Evolutionary conservation across 1,284 basidiomycete genomes (phyloP).

Genomic region (Pseudozyma thailandica): DNA sequence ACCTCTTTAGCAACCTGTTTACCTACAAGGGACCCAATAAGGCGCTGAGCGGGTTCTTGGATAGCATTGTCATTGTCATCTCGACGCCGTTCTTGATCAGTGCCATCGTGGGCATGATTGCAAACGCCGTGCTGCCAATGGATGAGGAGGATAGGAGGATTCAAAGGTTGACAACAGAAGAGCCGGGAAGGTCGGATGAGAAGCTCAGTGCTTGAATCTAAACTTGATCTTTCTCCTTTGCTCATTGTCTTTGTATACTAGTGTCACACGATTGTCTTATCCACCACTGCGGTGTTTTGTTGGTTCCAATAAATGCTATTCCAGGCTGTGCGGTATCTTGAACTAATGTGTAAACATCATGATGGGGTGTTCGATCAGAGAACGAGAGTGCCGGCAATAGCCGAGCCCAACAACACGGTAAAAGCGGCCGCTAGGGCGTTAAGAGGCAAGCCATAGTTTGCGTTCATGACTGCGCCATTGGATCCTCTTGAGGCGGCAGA

Average conservation of each 20-base stretch:
- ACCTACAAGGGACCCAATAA: conserved; percentile 69
- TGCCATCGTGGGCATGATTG: conserved; percentile 71
- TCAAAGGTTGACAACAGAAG: conserved; percentile 5
- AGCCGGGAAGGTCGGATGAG: conserved; percentile 14
- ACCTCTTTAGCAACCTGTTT: conserved; percentile 70
- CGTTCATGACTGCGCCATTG: conserved; percentile 5
- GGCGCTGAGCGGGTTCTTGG: conserved; percentile 78
- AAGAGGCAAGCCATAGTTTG: conserved; percentile 6
- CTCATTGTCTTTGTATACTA: background rate
- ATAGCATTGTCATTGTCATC: conserved; percentile 81
- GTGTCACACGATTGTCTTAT: background rate
- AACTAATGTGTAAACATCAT: background rate
- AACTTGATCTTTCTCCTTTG: background rate
- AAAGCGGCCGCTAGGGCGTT: conserved; percentile 8
- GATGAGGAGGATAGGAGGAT: conserved; percentile 53
- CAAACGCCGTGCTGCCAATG: conserved; percentile 53
- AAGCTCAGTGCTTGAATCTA: conserved; percentile 27
- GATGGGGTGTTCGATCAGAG: conserved; percentile 4
- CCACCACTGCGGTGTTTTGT: background rate
- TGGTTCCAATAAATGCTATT: background rate
- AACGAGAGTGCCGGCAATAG: conserved; percentile 26
- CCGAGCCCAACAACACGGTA: conserved; percentile 18
- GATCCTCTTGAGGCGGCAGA: background rate
- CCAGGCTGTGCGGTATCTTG: conserved; percentile 3
- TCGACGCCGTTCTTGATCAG: conserved; percentile 73